These are phyloP conservation scores for Pseudogymnoascus pannorum DNA, from an alignment of 2,329 filamentous ascomycete species.

Conservation along the genomic window DNA sequence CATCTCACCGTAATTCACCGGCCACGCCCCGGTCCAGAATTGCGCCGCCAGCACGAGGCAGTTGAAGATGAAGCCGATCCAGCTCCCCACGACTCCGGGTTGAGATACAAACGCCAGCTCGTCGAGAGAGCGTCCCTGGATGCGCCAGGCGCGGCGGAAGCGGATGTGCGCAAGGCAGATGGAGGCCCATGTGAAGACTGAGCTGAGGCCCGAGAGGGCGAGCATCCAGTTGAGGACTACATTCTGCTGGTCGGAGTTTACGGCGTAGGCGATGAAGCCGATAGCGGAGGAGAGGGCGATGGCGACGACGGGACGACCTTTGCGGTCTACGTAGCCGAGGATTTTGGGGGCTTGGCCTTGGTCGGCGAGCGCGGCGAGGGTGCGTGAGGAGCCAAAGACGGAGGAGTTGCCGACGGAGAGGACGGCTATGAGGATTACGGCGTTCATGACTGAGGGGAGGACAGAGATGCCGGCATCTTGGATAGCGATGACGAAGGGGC, in stretches of 20 bases:
- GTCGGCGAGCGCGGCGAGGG: slow-evolving; percentile 81
- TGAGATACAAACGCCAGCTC: slow-evolving; percentile 79
- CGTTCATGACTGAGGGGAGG: slow-evolving; percentile 85
- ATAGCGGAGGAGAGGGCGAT: slow-evolving; percentile 60
- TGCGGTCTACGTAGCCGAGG: slow-evolving; percentile 73
- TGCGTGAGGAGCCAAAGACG: slow-evolving; percentile 85
- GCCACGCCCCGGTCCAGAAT: slow-evolving; percentile 81
- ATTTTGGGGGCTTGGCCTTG: slow-evolving; percentile 74
- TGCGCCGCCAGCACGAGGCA: slow-evolving; percentile 69
- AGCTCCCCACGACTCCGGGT: slow-evolving; percentile 72
- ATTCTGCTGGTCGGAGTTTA: slow-evolving; percentile 51
- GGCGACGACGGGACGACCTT: slow-evolving; percentile 70
- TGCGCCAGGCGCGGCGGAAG: slow-evolving; percentile 74
- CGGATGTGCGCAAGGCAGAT: slow-evolving; percentile 90
- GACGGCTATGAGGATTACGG: slow-evolving; percentile 86
- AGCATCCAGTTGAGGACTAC: slow-evolving; percentile 74
- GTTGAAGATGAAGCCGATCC: slow-evolving; percentile 71
- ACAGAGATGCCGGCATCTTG: slow-evolving; percentile 72
- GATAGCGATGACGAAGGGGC: slow-evolving; percentile 91
- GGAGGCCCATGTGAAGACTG: slow-evolving; percentile 72
- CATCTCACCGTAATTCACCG: slow-evolving; percentile 50
- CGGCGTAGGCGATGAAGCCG: slow-evolving; percentile 72
- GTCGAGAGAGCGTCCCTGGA: slow-evolving; percentile 59
- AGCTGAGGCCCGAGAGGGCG: slow-evolving; percentile 64
- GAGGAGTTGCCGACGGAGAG: slow-evolving; percentile 87